Evolutionary conservation across 257 asterid genomes (phyloP), one percentile per base, ranked within the genome.

Genomic region (Solanum clarkiae): DNA sequence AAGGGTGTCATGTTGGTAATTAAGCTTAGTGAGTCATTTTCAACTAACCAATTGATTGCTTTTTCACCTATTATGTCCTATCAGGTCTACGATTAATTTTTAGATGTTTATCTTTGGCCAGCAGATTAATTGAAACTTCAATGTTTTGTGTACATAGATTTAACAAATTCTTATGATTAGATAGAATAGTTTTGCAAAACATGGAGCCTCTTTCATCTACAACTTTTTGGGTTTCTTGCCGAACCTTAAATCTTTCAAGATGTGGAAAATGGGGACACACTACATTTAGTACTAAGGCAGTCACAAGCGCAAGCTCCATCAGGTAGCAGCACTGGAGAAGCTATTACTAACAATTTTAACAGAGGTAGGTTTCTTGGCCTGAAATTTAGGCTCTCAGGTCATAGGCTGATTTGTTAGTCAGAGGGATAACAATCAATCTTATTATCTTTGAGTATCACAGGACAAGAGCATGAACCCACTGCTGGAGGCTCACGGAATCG

Each of bases 251-350:
- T 66, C 66, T 69, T 85, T 62, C 84, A 72, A 97, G 98, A 93
- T 80, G 93, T 97, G 85, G 98, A 97, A 88, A 92, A 91, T 88
- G 98, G 94, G 80, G 94, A 93, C 89, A 97, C 98, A n/a, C 88
- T 97, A 80, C 99, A 97, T 88, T 90, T 97, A 86, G 98, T 97
- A 55, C 97, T 89, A 88, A 92, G 98, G 88, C 99, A 92, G 86
- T 71, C 90, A 72, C 91, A 86, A 85, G 47, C 84, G 42, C 97
- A 93, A 83, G 91, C 95, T 22, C 84, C 97, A 69, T 74, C 94
- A 40, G 91, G 89, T 57, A 49, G 92, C 81, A 88, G 80, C 86
- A 85, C 84, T 80, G 98, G 92, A 77, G 93, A 87, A 82, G 62
- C 94, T 84, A 85, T 90, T 71, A 80, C 93, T 83, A 89, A 89